Base-by-base conservation (phyloP, 2,329 filamentous ascomycete species). In the Chlorencoelia australis region DNA sequence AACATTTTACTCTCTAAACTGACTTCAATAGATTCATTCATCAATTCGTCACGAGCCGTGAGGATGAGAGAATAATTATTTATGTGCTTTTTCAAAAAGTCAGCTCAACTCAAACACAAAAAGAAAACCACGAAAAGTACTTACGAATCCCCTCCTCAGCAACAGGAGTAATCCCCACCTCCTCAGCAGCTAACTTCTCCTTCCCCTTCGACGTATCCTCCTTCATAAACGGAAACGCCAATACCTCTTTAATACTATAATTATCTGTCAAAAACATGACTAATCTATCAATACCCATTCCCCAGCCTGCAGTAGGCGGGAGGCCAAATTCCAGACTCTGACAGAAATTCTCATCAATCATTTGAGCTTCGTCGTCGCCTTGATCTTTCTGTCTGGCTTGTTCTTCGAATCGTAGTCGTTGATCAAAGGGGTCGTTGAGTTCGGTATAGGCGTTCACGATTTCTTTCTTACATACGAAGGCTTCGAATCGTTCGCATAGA, bases 161-260 rank as follows among this genome's bases (percentile, higher is more conserved):
- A 47, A 66, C 54, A 25, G 78, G 70, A 57, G 71, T 59, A 42
- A 82, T 62, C 22, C 67, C 74, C 19, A 67, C 73, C 37, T 78
- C 68, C 61, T 83, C 78, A 2, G 75, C 78, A 9, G 75, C 75
- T 42, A 65, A 58, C 47, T 59, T 59, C 37, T 63, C 62, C 57
- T 67, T 66, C 42, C 10, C 8, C 6, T 60, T 57, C 24, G 58
- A 57, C 46, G 69, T 65, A 54, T 89, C 82, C 33, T 89, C 83
- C 75, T 94, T 94, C 85, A 98, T 94, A 66, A 95, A 89, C 8
- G 91, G 91, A 76, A 98, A 98, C 7, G 89, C 79, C 45, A 96
- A 66, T 3, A 96, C 89, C 64, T 98, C 91, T 64, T 91, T 88
- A 61, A 98, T 98, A 51, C 76, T 84, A 67, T 94, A 91, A 66